These are phyloP conservation scores for Posidonia oceanica DNA, from an alignment of 116 monocot species.

Conservation along the genomic window DNA sequence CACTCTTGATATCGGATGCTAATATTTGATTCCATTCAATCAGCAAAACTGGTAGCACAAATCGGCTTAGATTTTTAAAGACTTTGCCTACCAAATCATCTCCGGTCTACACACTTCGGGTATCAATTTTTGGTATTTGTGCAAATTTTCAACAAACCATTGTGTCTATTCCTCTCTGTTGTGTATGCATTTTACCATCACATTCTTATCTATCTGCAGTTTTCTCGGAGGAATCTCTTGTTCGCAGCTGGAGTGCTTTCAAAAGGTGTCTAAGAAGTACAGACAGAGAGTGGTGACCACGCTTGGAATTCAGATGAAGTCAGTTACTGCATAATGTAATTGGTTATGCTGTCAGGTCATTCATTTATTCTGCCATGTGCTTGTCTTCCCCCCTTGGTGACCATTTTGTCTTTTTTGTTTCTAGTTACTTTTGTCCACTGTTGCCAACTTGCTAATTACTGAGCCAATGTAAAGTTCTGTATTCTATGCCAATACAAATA, in stretches of 20 bases:
- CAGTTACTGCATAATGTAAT: background rate
- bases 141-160: background rate
- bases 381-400: too few species aligned
- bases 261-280: slow-evolving; percentile 7
- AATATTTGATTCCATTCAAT: background rate
- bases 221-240: slow-evolving; percentile 87
- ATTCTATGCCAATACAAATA: too few species aligned
- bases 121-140: slow-evolving; percentile 7
- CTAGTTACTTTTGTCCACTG: too few species aligned
- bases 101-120: slow-evolving; percentile 71
- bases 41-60: slow-evolving; percentile 55
- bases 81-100: slow-evolving; percentile 88
- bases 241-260: slow-evolving; percentile 80
- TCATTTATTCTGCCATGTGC: slow-evolving; percentile 1
- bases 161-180: background rate
- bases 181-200: background rate
- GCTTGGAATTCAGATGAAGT: background rate
- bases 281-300: background rate
- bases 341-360: background rate
- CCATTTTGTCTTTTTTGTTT: too few species aligned
- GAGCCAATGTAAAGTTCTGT: too few species aligned
- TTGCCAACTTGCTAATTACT: too few species aligned
- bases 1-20: background rate
- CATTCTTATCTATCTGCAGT: slow-evolving; percentile 28
- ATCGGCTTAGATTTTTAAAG: slow-evolving; percentile 63